Evolutionary conservation across 345 rosid species (phyloP).

Genomic region (Dipteronia sinensis): DNA sequence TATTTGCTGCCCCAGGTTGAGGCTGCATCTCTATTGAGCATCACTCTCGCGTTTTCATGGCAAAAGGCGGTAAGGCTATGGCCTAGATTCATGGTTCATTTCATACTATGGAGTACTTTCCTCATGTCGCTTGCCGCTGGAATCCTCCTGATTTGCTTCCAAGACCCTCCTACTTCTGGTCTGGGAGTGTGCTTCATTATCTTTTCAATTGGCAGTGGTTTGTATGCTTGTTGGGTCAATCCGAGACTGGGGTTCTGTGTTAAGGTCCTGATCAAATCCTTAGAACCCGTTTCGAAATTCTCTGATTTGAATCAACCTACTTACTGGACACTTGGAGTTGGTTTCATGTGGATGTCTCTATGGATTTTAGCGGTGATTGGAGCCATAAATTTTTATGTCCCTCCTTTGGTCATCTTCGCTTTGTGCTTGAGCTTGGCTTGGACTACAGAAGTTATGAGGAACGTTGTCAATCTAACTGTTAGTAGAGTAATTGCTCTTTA

Average conservation of each 20-base stretch:
- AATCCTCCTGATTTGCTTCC: conserved; percentile 90
- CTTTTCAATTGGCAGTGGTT: conserved; percentile 81
- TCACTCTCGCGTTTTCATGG: conserved; percentile 83
- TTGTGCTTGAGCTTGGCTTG: conserved; percentile 66
- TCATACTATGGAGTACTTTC: conserved; percentile 83
- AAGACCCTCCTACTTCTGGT: conserved; percentile 78
- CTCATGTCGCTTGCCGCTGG: conserved; percentile 78
- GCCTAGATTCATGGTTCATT: conserved; percentile 85
- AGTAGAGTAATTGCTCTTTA: conserved; percentile 74
- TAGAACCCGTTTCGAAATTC: conserved; percentile 76
- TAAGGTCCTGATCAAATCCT: conserved; percentile 59
- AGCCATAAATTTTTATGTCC: conserved; percentile 66
- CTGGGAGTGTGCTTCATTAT: conserved; percentile 76
- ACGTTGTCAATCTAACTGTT: conserved; percentile 80
- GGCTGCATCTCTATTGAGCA: conserved; percentile 78
- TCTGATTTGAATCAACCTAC: conserved; percentile 74
- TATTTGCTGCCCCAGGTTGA: conserved; percentile 86
- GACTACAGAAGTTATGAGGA: conserved; percentile 96
- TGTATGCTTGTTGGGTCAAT: conserved; percentile 91
- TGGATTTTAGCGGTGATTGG: conserved; percentile 94
- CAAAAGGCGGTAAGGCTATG: conserved; percentile 74
- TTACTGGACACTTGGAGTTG: conserved; percentile 78
- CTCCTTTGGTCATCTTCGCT: conserved; percentile 57
- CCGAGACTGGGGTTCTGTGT: conserved; percentile 63
- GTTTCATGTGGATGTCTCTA: conserved; percentile 96